These are phyloP conservation scores for Nicotiana paniculata DNA, from an alignment of 257 asterid species.

Conservation along the genomic window DNA sequence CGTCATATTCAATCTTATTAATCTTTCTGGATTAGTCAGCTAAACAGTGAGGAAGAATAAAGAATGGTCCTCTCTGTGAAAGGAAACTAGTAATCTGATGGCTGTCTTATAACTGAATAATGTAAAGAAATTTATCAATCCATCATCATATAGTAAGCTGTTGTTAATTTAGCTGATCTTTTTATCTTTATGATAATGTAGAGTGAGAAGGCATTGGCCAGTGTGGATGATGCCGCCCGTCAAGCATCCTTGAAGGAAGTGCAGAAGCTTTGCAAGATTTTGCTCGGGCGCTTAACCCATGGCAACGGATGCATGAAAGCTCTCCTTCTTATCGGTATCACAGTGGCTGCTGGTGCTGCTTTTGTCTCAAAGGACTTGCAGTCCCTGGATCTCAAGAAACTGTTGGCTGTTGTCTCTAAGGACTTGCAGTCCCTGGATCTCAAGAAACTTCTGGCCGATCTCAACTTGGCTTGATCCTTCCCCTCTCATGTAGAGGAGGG, in stretches of 20 bases:
- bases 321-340: slow-evolving; percentile 19
- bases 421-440: slow-evolving; percentile 21
- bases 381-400: slow-evolving; percentile 23
- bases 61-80: neutral
- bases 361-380: slow-evolving; percentile 15
- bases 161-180: neutral
- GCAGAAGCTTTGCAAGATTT: slow-evolving; percentile 48
- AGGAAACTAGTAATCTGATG: neutral
- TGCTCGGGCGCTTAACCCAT: slow-evolving; percentile 42
- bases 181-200: slow-evolving; percentile 14
- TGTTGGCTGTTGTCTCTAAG: slow-evolving; percentile 9
- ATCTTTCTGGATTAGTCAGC: neutral
- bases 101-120: neutral
- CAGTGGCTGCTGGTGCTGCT: slow-evolving; percentile 48
- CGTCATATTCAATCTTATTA: neutral
- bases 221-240: slow-evolving; percentile 34
- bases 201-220: slow-evolving; percentile 60
- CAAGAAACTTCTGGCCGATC: slow-evolving; percentile 19
- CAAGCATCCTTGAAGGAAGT: slow-evolving; percentile 52
- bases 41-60: neutral
- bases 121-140: neutral
- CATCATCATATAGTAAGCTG: neutral
- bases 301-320: slow-evolving; percentile 47
- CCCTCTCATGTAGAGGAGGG: neutral
- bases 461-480: slow-evolving; percentile 17